A percentile compares a stretch with the other conserved stretches of the same genome.
Evolutionary conservation across 2,329 filamentous ascomycete genomes (phyloP).

Genomic region (Alternaria arbusti): DNA sequence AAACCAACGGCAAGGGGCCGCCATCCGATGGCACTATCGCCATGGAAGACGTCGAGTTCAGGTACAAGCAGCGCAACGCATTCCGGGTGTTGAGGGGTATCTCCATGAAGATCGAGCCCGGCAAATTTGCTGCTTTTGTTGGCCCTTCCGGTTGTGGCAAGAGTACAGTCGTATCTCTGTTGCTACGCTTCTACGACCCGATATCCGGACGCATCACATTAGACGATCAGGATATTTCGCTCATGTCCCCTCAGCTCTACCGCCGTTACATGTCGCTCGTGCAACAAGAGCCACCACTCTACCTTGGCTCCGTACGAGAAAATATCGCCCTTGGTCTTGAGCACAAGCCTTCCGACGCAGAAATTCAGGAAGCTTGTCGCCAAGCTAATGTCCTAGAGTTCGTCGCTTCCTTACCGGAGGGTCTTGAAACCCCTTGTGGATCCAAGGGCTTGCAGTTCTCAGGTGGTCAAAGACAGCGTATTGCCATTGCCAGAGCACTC

Average conservation of each 20-base stretch:
- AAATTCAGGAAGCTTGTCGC: not conserved
- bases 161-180: constrained; percentile 83
- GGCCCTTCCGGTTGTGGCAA: constrained; percentile 92
- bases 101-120: constrained; percentile 55
- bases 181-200: constrained; percentile 88
- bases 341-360: not conserved
- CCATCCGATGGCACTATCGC: not conserved
- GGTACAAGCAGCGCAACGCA: not conserved
- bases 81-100: constrained; percentile 5
- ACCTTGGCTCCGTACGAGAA: constrained; percentile 85
- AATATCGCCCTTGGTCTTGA: constrained; percentile 63
- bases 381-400: constrained; percentile 41
- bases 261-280: constrained; percentile 82
- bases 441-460: constrained; percentile 65
- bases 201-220: constrained; percentile 77
- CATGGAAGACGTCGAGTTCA: constrained; percentile 8
- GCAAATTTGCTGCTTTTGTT: constrained; percentile 62
- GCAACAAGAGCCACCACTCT: constrained; percentile 88
- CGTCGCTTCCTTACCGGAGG: constrained; percentile 36
- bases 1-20: not conserved
- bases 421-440: constrained; percentile 35
- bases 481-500: constrained; percentile 74
- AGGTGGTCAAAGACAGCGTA: constrained; percentile 78
- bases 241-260: constrained; percentile 57
- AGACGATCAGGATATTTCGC: constrained; percentile 69